These are phyloP conservation scores for Lachancea sp. DNA, from an alignment of 805 yeast species.

Conservation along the genomic window DNA sequence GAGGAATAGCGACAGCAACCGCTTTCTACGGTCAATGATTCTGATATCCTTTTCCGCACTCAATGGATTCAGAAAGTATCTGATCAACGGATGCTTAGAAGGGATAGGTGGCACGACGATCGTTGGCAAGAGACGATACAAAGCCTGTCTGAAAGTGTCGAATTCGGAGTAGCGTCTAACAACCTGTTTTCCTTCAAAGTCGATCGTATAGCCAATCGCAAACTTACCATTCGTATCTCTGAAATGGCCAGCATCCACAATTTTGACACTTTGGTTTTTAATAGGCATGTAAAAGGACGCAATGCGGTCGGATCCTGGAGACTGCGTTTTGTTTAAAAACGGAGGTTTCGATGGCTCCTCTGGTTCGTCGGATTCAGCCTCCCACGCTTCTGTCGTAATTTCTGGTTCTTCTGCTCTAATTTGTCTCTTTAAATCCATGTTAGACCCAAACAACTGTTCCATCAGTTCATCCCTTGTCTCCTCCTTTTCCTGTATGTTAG, in stretches of 20 bases:
- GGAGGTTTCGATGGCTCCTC: not conserved
- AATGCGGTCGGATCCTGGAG: not conserved
- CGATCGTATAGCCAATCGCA: conserved; percentile 78
- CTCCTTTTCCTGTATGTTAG: conserved; percentile 9
- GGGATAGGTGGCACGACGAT: conserved; percentile 91
- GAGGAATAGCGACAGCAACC: conserved; percentile 70
- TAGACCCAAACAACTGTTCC: conserved; percentile 8
- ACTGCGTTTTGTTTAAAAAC: not conserved
- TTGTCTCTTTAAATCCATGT: not conserved
- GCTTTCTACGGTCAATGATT: conserved; percentile 60
- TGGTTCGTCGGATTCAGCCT: not conserved
- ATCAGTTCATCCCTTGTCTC: conserved; percentile 10
- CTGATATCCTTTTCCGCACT: conserved; percentile 39
- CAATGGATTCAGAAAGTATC: conserved; percentile 39
- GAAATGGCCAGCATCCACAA: conserved; percentile 79
- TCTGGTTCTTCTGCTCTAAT: not conserved
- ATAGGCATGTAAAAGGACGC: not conserved
- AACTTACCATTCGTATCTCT: conserved; percentile 72
- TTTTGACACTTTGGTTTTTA: conserved; percentile 33
- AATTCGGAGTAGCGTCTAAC: conserved; percentile 90
- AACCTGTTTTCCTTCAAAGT: conserved; percentile 51
- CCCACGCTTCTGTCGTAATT: conserved; percentile 1
- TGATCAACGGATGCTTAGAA: conserved; percentile 62
- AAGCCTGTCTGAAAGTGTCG: conserved; percentile 67
- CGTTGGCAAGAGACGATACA: conserved; percentile 72